Base-by-base conservation (phyloP, 2,329 filamentous ascomycete genomes). In the Fusarium illudens region DNA sequence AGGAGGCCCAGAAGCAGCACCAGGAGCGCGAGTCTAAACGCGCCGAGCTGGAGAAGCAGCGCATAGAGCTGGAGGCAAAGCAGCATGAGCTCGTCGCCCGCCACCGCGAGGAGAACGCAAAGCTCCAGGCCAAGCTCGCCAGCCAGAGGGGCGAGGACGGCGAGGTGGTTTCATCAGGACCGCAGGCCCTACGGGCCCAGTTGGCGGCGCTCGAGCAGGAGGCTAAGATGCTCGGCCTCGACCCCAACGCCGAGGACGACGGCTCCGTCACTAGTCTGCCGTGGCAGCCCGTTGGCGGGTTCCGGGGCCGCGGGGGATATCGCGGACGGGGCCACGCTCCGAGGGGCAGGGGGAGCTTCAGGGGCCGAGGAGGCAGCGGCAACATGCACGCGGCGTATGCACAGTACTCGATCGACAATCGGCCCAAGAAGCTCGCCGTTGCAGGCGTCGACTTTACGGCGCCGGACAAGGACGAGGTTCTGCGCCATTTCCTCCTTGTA, bases 131-230 rank as follows among this genome's bases (percentile, higher is more conserved):
- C n/a, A 87, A 84, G 66, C 77, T 82, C 27, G 79, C 78, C 6
- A 72, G 73, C 46, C 78, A 76, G 63, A 73, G 68, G 62, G 75
- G 77, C 34, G 60, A 68, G 46, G 69, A 72, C 51, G 66, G 65
- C 6, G 71, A 68, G 10, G 70, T 74, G 9, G 70, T 68, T 75
- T 70, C 75, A 71, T 79, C 83, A 5, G 83, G 89, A 70, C 90
- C 90, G 2, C 87, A 89, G 51, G 84, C 85, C 42, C 81, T 95
- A n/a, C 88, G 89, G 44, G 89, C 89, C 3, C 90, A 92, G 74
- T 81, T 94, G 13, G 90, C 90, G 2, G 87, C 86, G n/a, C 81
- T 94, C 7, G 89, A 94, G 75, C 89, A 88, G 20, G 92, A 94
- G 78, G 92, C 92, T 13, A 86, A 86, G 71, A 85, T 86, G 9